Evolutionary conservation across 306 rosid genomes (phyloP), one percentile per base, ranked within the genome.

Genomic region (Sphenostylis stenocarpa): DNA sequence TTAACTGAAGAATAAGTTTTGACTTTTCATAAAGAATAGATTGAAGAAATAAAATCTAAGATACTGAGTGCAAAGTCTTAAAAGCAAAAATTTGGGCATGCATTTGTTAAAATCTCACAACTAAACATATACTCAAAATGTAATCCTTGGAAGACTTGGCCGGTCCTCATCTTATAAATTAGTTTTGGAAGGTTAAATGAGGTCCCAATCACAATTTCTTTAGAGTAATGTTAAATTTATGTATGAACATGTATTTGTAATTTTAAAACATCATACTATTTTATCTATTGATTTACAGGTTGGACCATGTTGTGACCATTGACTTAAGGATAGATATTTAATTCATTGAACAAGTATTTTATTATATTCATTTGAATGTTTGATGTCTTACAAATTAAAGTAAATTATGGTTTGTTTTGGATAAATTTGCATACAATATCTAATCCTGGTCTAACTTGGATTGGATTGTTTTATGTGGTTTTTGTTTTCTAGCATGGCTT

Each of bases 201-300:
- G 1, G 5, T 36, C 9, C 10, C 29, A 58, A 14, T 11, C 39
- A 1, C 15, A 58, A 58, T 28, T 28, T 28, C 39, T 6, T 21
- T 10, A n/a, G 15, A 24, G 39, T 28, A 58, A 24, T 23, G 11
- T 28, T 28, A 58, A 28, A 58, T 58, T 55, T 26, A 58, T 45
- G 49, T 71, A 89, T 96, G 13, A 33, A 33, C 26, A 31, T 62
- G 63, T 24, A 24, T 56, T 12, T 13, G 13, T 7, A 58, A 14
- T 15, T 58, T 28, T 26, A 2, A 4, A 36, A 28, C 2, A 28
- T 14, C 28, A 9, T 38, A 23, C 2, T 57, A 57, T 57, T 57
- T 57, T 26, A 56, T 12, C 63, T 24, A 26, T 57, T 14, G 39
- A 57, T 57, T 57, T 57, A 57, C 65, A 26, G 23, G 29, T 57